These are phyloP conservation scores for Mrakia hoshinonis DNA, from an alignment of 768 basidiomycete species.

Conservation along the genomic window DNA sequence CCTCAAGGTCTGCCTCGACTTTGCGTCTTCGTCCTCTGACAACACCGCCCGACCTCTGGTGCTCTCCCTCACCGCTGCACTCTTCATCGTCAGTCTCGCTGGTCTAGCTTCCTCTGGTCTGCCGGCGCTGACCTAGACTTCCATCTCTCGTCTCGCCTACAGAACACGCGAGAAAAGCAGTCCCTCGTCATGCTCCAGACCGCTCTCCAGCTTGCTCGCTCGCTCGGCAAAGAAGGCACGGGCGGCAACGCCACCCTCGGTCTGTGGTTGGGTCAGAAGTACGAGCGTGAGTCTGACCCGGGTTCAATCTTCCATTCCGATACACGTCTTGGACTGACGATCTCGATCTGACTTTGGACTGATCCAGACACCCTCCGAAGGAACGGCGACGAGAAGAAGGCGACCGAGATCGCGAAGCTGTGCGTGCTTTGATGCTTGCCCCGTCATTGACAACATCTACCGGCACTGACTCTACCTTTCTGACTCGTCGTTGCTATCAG, in stretches of 20 bases:
- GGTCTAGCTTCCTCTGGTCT: not conserved
- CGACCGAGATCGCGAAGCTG: not conserved
- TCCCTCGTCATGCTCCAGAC: slow-evolving; percentile 28
- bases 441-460: not conserved
- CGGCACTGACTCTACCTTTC: not conserved
- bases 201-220: slow-evolving; percentile 22
- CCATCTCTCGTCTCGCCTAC: not conserved
- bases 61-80: slow-evolving; percentile 25
- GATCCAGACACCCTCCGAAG: not conserved
- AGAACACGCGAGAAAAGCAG: slow-evolving; percentile 27
- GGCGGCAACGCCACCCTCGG: slow-evolving; percentile 25
- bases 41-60: slow-evolving; percentile 26
- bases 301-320: too few relatives aligned
- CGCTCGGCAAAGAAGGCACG: slow-evolving; percentile 20
- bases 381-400: slow-evolving; percentile 7
- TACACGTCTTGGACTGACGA: too few relatives aligned
- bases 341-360: not conserved
- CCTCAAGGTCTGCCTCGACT: slow-evolving; percentile 25
- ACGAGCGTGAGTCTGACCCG: slow-evolving; percentile 11
- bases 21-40: slow-evolving; percentile 19
- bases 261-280: slow-evolving; percentile 26
- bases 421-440: not conserved
- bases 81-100: slow-evolving; percentile 24
- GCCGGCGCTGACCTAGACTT: not conserved
- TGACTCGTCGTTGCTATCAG: not conserved